phyloP scores from a whole-genome alignment of 169 alveolate genomes.

The Babesia ovata region DNA sequence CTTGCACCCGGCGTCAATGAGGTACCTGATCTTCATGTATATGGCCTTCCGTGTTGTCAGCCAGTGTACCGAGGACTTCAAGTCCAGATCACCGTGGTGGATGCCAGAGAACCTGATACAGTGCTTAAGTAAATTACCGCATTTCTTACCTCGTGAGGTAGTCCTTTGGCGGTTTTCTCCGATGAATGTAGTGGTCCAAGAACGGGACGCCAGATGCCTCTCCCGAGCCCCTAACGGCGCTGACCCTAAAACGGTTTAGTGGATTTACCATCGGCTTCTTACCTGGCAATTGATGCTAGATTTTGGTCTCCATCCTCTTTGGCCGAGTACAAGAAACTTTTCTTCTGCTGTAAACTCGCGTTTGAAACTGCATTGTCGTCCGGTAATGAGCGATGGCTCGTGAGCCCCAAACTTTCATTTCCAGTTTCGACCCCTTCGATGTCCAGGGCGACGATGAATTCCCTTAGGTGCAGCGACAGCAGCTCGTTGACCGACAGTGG shows the following conservation, averaged over 20 bases:
- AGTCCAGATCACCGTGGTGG: slow-evolving; percentile 80
- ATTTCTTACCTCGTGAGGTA: slow-evolving; percentile 75
- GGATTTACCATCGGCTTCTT: neutral
- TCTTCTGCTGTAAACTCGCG: neutral
- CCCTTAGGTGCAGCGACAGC: slow-evolving; percentile 22
- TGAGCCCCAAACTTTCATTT: slow-evolving; percentile 12
- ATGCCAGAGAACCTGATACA: slow-evolving; percentile 76
- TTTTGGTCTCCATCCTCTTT: slow-evolving; percentile 30
- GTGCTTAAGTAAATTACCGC: neutral
- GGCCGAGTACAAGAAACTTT: slow-evolving; percentile 21
- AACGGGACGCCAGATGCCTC: slow-evolving; percentile 71
- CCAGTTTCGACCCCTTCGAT: slow-evolving; percentile 64
- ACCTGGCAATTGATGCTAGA: slow-evolving; percentile 61
- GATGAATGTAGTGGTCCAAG: slow-evolving; percentile 79
- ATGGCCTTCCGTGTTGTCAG: slow-evolving; percentile 75
- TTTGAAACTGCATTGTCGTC: neutral
- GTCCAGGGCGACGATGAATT: slow-evolving; percentile 63
- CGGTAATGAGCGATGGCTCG: neutral
- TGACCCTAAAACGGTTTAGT: slow-evolving; percentile 57
- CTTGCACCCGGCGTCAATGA: slow-evolving; percentile 78
- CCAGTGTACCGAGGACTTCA: slow-evolving; percentile 76
- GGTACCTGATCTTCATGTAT: slow-evolving; percentile 74
- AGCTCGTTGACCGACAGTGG: slow-evolving; percentile 61
- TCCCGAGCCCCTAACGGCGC: slow-evolving; percentile 74
- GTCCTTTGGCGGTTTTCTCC: slow-evolving; percentile 78